Conservation (phyloP, 192 early-diverging fungal species). For the Coemansia sp. region DNA sequence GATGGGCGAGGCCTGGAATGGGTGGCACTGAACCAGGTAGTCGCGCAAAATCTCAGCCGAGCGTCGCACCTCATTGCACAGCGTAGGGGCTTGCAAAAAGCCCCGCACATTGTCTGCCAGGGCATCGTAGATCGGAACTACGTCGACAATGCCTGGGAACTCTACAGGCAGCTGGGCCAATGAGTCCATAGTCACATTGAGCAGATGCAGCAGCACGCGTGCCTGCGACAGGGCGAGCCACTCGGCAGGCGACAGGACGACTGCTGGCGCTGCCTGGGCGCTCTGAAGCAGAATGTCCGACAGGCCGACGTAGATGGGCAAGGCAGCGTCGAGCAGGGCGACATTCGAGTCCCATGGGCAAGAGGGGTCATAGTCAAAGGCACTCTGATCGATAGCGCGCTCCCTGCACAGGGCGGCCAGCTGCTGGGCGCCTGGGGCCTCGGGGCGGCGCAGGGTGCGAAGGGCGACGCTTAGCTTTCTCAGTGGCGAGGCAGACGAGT, state of each 20-base stretch:
- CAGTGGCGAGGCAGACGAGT: slow-evolving; percentile 21
- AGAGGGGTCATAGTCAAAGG: slow-evolving; percentile 25
- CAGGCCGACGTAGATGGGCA: slow-evolving; percentile 26
- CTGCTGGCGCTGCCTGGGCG: not conserved
- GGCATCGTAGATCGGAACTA: slow-evolving; percentile 46
- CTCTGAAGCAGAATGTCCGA: slow-evolving; percentile 10
- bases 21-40: slow-evolving; percentile 43
- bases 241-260: slow-evolving; percentile 22
- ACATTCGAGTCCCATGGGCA: slow-evolving; percentile 36
- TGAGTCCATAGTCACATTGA: slow-evolving; percentile 13
- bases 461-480: slow-evolving; percentile 22
- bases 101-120: slow-evolving; percentile 33
- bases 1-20: slow-evolving; percentile 53
- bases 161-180: slow-evolving; percentile 21
- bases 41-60: slow-evolving; percentile 37
- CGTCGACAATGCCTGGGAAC: slow-evolving; percentile 42
- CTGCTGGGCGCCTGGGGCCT: slow-evolving; percentile 20
- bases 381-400: slow-evolving; percentile 18
- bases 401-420: slow-evolving; percentile 39
- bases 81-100: slow-evolving; percentile 22
- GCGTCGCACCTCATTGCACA: slow-evolving; percentile 27
- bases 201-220: slow-evolving; percentile 30
- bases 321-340: slow-evolving; percentile 29
- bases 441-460: slow-evolving; percentile 13
- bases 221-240: slow-evolving; percentile 50